These are phyloP conservation scores for Aspergillus fumigatus DNA, from an alignment of 2,329 filamentous ascomycete genomes.

Conservation along the genomic window DNA sequence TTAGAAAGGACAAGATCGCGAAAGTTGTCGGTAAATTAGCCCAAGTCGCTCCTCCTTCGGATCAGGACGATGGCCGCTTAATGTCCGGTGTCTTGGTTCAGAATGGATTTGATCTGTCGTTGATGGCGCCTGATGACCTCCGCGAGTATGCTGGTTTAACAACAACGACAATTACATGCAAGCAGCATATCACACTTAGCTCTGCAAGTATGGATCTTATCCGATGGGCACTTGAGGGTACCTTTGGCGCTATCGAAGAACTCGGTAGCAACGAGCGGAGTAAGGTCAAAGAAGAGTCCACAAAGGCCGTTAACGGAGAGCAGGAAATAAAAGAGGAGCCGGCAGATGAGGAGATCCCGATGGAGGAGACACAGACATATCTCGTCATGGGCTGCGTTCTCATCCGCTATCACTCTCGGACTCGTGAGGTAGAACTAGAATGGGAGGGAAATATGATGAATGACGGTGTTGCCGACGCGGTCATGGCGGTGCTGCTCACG, in stretches of 20 bases:
- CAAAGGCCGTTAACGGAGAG: constrained; percentile 33
- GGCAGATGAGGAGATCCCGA: constrained; percentile 43
- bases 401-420: constrained; percentile 66
- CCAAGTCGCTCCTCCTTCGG: constrained; percentile 64
- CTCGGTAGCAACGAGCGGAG: constrained; percentile 24
- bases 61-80: constrained; percentile 51
- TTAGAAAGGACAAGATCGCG: constrained; percentile 89
- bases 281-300: constrained; percentile 20
- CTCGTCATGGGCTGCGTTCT: constrained; percentile 86
- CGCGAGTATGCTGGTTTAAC: constrained; percentile 95
- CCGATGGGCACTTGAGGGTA: constrained; percentile 88
- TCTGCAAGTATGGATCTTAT: constrained; percentile 89
- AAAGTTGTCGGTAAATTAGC: constrained; percentile 95
- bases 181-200: constrained; percentile 80
- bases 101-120: constrained; percentile 93
- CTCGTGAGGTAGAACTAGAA: constrained; percentile 81
- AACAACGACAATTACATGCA: constrained; percentile 89
- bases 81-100: constrained; percentile 91
- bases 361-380: constrained; percentile 42
- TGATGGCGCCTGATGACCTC: constrained; percentile 95
- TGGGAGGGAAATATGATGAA: constrained; percentile 99
- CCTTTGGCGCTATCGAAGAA: constrained; percentile 78
- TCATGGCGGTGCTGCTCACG: constrained; percentile 86
- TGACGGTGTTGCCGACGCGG: constrained; percentile 94
- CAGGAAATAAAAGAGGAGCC: constrained; percentile 31